A percentile compares a stretch with the other conserved stretches of the same genome.
phyloP scores from a whole-genome alignment of 2,329 filamentous ascomycete species.

The Trichoderma breve region DNA sequence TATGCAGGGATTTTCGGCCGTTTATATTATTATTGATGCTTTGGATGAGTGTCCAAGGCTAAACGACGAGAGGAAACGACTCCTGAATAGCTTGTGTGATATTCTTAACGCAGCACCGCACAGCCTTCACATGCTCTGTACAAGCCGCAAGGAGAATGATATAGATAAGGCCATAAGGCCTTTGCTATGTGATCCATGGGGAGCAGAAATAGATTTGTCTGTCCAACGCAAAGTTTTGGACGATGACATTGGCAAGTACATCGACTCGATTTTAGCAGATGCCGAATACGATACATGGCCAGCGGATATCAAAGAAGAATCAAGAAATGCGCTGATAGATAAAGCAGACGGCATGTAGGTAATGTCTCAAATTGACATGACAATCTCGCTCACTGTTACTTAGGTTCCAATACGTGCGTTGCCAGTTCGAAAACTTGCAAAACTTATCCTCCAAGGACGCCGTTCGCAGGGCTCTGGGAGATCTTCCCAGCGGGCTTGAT shows the following conservation, averaged over 20 bases:
- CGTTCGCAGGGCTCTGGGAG: background rate
- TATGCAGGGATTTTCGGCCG: background rate
- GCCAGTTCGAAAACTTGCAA: background rate
- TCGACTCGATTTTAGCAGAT: background rate
- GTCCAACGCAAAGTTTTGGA: background rate
- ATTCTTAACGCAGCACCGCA: background rate
- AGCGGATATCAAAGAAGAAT: background rate
- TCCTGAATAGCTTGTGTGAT: background rate
- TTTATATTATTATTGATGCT: background rate
- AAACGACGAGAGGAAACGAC: background rate
- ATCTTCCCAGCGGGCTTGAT: slow-evolving; percentile 13
- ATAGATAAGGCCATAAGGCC: background rate
- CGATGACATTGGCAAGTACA: background rate
- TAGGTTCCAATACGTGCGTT: slow-evolving; percentile 16
- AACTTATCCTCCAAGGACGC: background rate
- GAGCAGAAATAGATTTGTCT: background rate
- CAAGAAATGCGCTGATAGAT: background rate
- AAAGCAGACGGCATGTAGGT: slow-evolving; percentile 15
- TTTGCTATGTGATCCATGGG: background rate
- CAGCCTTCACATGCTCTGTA: background rate
- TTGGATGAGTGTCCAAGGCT: background rate
- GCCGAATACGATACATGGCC: background rate
- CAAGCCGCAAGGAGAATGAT: background rate
- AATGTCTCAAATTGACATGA: background rate
- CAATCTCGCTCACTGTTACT: background rate